Evolutionary conservation across 1,139 yeast genomes (phyloP).

Genomic region (Candida neerlandica): DNA sequence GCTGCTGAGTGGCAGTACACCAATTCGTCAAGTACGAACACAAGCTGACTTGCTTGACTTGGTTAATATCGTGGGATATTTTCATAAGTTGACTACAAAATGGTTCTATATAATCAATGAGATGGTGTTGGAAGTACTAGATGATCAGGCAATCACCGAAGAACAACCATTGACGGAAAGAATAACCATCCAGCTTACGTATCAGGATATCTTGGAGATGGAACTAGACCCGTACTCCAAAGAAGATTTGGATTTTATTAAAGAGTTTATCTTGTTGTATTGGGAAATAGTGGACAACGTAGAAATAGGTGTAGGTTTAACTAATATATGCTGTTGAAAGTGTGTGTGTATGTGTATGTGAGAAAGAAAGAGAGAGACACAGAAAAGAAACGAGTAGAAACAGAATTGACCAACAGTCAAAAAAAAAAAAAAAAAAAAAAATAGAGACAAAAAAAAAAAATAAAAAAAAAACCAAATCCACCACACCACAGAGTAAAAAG

Average conservation of each 20-base stretch:
- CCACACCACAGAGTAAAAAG: constrained; percentile 1
- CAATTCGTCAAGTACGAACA: not conserved
- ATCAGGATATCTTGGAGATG: constrained; percentile 66
- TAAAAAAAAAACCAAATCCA: not conserved
- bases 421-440: not conserved
- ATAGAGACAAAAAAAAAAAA: not conserved
- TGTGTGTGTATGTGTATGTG: not conserved
- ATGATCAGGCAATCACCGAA: constrained; percentile 10
- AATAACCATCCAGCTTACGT: constrained; percentile 42
- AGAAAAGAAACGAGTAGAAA: not conserved
- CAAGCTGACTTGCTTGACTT: constrained; percentile 16
- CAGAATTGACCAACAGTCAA: not conserved
- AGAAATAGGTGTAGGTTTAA: constrained; percentile 36
- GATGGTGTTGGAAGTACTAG: constrained; percentile 28
- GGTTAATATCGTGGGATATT: constrained; percentile 53
- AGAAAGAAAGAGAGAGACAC: no score
- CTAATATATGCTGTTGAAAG: constrained; percentile 33
- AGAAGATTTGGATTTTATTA: constrained; percentile 59
- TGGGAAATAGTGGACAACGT: constrained; percentile 44
- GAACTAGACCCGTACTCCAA: constrained; percentile 72
- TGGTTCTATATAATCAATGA: constrained; percentile 45
- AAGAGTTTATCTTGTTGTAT: constrained; percentile 56
- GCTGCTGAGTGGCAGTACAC: not conserved
- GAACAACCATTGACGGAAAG: constrained; percentile 15
- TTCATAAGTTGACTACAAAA: constrained; percentile 54